Evolutionary conservation across 164 flowering plant species (phyloP), one percentile per base, ranked within the genome.

Genomic region (Nelumbo lutea): DNA sequence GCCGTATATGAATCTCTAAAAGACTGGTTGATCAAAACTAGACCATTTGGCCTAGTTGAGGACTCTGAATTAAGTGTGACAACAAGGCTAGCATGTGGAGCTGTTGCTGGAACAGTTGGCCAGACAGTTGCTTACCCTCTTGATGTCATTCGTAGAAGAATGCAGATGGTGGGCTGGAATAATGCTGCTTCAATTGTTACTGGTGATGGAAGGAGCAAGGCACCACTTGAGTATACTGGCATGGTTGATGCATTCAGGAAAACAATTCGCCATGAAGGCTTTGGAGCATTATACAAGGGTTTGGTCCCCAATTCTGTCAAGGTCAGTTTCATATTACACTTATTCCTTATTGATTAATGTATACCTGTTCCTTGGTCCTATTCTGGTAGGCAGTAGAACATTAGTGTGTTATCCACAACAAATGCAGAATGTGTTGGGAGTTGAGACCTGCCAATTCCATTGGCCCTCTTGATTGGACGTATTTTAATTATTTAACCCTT

Each of bases 111-210:
- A 67, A 95, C 97, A 58, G 83, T 92, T 61, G 98, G 98, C 38
- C 98, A 95, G 76, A 95, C 98, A 8, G 88, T 95, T 70, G 98
- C 98, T 8, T 95, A 95, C 73, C 97, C 98, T 47, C 94, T 95
- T 63, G 98, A 95, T 79, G 98, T 95, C 55, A 83, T 95, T 63
- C 96, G 99, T 39, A 73, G 99, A 71, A 81, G 99, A 74, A 95
- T 95, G 99, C 99, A 95, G 81, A 95, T 95, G 98, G 94, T 84
- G 9, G 98, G 98, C 2, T 95, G 97, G 98, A 89, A 80, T 51
- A 77, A 87, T 80, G 97, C 97, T 78, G 69, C 97, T 61, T 87
- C 98, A 1, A 71, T 95, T 69, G 81, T 95, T 42, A 83, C 85
- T 38, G 98, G 97, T 68, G 97, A 86, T 71, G 96, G 97, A 63